Evolutionary conservation across 371 early-diverging fungal genomes (phyloP), one percentile per base, ranked within the genome.

Genomic region (Amoeboaphelidium occidentale): DNA sequence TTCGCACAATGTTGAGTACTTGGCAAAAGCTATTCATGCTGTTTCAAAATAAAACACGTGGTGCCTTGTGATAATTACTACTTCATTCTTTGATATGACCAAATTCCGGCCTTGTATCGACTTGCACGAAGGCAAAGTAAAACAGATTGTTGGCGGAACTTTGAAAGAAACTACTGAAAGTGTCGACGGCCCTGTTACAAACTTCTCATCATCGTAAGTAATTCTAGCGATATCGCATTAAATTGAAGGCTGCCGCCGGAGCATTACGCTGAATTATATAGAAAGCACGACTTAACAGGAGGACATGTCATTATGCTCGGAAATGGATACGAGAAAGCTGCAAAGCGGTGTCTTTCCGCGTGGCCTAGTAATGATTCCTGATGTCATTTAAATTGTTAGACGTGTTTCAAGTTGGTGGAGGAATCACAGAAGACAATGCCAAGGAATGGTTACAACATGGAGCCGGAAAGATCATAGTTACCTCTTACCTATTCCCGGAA

Each of bases 111-210:
- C 91, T 0, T 94, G 96, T 64, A 91, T 92, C 55, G 93, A 96
- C 66, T 68, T 96, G 51, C 97, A 96, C 65, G 59, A 76, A 24
- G 97, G 97, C 28, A 70, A 84, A 63, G 97, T 96, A 49, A 96
- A 96, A 66, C 97, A 96, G 59, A 92, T 92, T 52, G 90, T 96
- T 25, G 93, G 97, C 39, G 89, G 85, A 21, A 77, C 91, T 23
- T 70, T 92, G 22, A 70, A 59, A 51, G 52, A 61, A 43, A 67
- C 68, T 45, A 65, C 74, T 25, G 69, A 45, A 10, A 10, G 45
- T 45, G 24, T 10, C n/a, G 6, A 22, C 21, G 10, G 23, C 17
- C 27, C 0, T 25, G 23, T 27, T 45, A 1, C 27, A 50, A 42
- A 41, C 49, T 12, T 10, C 17, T 17, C 6, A 24, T 17, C 52